phyloP scores from a whole-genome alignment of 768 basidiomycete species.

The Boletus tylopilopsis region DNA sequence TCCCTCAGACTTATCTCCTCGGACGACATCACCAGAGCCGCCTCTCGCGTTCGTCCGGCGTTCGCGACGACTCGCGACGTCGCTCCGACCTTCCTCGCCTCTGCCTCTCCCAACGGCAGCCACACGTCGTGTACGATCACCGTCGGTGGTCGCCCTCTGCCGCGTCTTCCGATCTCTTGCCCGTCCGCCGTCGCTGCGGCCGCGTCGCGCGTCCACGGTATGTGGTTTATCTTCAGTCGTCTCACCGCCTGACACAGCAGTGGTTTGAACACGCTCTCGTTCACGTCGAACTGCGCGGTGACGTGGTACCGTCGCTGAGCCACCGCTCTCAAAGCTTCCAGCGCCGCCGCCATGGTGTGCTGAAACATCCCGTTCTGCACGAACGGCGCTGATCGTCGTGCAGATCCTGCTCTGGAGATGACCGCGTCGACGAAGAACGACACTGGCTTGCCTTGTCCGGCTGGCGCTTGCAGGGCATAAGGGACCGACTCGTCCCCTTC shows the following conservation, averaged over 20 bases:
- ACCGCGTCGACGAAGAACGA: background rate
- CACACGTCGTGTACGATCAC: background rate
- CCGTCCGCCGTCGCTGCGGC: background rate
- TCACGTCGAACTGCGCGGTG: background rate
- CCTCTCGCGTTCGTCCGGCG: background rate
- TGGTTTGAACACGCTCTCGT: background rate
- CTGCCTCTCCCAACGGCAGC: background rate
- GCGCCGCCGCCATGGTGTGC: background rate
- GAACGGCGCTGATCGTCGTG: background rate
- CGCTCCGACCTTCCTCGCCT: background rate
- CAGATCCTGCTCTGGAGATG: too few relatives aligned
- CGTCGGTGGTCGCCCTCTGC: too few relatives aligned
- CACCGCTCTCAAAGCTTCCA: background rate
- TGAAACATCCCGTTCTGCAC: background rate
- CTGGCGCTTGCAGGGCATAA: too few relatives aligned
- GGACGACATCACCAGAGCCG: background rate
- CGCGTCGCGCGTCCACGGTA: background rate
- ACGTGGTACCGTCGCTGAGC: too few relatives aligned
- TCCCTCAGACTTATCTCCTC: background rate
- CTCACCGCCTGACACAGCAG: too few relatives aligned
- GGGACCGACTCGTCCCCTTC: too few relatives aligned
- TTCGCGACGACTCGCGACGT: background rate
- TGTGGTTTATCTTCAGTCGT: background rate
- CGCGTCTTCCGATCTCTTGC: too few relatives aligned
- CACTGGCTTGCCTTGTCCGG: rapidly evolving